Percentiles rank a stretch among this genome's conserved stretches.
These are phyloP conservation scores for Isabelozyma rhagii DNA, from an alignment of 805 yeast species.

Conservation along the genomic window DNA sequence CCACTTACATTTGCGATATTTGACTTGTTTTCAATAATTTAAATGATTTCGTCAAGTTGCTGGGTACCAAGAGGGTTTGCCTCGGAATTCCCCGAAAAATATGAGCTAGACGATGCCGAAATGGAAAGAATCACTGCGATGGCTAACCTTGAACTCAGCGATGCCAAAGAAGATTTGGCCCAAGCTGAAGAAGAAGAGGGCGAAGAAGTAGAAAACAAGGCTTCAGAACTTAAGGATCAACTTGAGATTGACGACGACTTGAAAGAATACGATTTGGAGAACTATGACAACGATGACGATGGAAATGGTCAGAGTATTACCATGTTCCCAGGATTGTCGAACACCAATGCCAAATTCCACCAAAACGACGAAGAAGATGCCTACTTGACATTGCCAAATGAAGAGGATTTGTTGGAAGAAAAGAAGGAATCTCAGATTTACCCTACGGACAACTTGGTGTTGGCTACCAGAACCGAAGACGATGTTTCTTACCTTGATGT, in stretches of 20 bases:
- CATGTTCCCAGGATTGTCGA: conserved; percentile 70
- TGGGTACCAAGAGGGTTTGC: conserved; percentile 98
- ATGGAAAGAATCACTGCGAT: conserved; percentile 84
- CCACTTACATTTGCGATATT: too few relatives aligned
- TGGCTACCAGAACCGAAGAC: conserved; percentile 95
- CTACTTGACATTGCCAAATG: conserved; percentile 60
- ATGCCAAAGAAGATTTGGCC: conserved; percentile 64
- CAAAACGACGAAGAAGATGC: conserved; percentile 51
- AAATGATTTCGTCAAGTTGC: conserved; percentile 84
- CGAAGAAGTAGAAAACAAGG: conserved; percentile 22
- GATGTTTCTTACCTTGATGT: conserved; percentile 90
- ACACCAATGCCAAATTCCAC: conserved; percentile 56
- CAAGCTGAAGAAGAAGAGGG: conserved; percentile 39
- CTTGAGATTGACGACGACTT: conserved; percentile 76
- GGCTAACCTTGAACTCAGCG: conserved; percentile 79
- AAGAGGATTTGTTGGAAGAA: conserved; percentile 68
- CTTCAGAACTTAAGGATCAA: conserved; percentile 43
- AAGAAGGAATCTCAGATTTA: conserved; percentile 80
- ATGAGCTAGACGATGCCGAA: conserved; percentile 87
- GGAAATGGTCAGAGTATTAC: conserved; percentile 60
- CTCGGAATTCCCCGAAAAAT: conserved; percentile 85
- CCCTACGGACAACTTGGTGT: conserved; percentile 84
- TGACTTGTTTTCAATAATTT: neutral
- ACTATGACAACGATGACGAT: conserved; percentile 70
- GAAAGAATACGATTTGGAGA: conserved; percentile 82